A percentile compares a stretch with the other conserved stretches of the same genome.
Conservation (phyloP, 352 stramenopile genomes). For the Pythium sp. region DNA sequence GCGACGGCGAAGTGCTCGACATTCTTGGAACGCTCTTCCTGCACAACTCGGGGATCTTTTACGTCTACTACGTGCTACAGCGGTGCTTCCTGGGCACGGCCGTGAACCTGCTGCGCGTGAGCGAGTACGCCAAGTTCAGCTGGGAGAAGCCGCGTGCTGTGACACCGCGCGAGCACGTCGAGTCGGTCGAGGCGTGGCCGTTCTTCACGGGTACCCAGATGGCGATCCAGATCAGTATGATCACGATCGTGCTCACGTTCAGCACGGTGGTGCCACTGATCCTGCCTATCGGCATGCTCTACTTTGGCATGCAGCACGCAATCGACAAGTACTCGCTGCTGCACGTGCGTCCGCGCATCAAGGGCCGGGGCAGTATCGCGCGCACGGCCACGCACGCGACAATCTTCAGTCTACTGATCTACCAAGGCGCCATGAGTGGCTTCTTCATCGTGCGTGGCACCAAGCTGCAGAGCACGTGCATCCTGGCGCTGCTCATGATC, state of each 20-base stretch:
- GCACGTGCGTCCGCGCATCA: conserved; percentile 78
- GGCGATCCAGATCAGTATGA: conserved; percentile 81
- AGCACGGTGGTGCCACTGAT: conserved; percentile 85
- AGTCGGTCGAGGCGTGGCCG: conserved; percentile 65
- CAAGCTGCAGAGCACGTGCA: conserved; percentile 61
- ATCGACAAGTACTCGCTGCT: conserved; percentile 86
- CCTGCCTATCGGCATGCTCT: conserved; percentile 72
- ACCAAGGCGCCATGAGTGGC: conserved; percentile 78
- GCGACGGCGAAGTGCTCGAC: conserved; percentile 70
- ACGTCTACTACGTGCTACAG: conserved; percentile 86
- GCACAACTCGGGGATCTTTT: conserved; percentile 88
- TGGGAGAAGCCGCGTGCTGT: conserved; percentile 77
- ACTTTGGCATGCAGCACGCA: conserved; percentile 82
- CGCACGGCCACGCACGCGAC: conserved; percentile 78
- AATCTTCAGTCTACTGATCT: conserved; percentile 77
- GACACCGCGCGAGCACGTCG: conserved; percentile 66
- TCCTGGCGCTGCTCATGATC: conserved; percentile 77
- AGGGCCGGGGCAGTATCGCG: conserved; percentile 78
- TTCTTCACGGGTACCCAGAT: conserved; percentile 86
- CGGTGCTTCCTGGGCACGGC: conserved; percentile 77
- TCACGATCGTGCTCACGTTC: conserved; percentile 83
- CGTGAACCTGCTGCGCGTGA: conserved; percentile 68
- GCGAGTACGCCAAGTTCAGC: conserved; percentile 79
- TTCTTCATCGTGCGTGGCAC: conserved; percentile 83
- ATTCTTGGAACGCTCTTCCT: conserved; percentile 84